These are phyloP conservation scores for Penicillium hesseltinei DNA, from an alignment of 2,329 filamentous ascomycete species.

Conservation along the genomic window DNA sequence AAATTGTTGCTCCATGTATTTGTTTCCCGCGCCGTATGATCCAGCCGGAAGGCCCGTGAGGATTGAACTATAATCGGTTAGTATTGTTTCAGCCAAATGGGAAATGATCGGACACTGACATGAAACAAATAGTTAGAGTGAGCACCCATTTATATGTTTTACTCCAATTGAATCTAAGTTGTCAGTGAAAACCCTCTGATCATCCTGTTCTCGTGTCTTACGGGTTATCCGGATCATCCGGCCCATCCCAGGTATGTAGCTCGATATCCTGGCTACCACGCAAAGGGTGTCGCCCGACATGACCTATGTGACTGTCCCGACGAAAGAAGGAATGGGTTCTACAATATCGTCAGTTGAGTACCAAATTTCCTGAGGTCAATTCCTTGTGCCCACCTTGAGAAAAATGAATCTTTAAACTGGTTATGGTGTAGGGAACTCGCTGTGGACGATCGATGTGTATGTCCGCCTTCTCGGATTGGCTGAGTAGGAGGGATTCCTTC, in stretches of 20 bases:
- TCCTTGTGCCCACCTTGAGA: constrained; percentile 14
- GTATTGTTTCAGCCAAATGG: not conserved
- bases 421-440: constrained; percentile 26
- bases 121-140: constrained; percentile 45
- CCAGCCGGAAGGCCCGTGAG: constrained; percentile 44
- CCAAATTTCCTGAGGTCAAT: too few species aligned
- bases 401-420: constrained; percentile 25
- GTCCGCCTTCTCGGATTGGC: not conserved
- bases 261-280: constrained; percentile 25
- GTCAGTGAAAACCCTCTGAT: not conserved
- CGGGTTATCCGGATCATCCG: constrained; percentile 33
- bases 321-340: constrained; percentile 27
- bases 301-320: constrained; percentile 26
- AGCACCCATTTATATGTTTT: constrained; percentile 43
- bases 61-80: constrained; percentile 32
- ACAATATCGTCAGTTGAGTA: not conserved
- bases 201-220: constrained; percentile 3
- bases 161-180: constrained; percentile 43
- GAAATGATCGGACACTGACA: constrained; percentile 21
- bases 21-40: constrained; percentile 39
- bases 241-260: constrained; percentile 31
- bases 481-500: constrained; percentile 1
- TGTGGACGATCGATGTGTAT: constrained; percentile 15
- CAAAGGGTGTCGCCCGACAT: constrained; percentile 23
- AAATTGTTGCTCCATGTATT: constrained; percentile 31